Conservation (phyloP, 306 rosid genomes). For the Cucurbita argyrosperma region DNA sequence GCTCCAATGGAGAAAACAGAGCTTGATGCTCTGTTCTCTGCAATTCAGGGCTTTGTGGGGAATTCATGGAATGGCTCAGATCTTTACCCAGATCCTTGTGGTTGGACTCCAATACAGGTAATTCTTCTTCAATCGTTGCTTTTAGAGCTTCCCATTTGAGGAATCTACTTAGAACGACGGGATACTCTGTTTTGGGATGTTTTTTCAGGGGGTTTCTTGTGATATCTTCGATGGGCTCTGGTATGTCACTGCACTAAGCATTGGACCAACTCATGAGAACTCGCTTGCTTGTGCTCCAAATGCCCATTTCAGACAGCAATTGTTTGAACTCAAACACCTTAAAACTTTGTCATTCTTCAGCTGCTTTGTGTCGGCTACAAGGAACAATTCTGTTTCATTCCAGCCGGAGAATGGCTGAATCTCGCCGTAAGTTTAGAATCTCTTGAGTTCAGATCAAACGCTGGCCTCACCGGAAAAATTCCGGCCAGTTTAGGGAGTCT, state of each 20-base stretch:
- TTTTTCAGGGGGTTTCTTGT: slow-evolving; percentile 77
- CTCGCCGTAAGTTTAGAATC: slow-evolving; percentile 49
- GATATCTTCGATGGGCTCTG: slow-evolving; percentile 68
- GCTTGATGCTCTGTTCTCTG: slow-evolving; percentile 47
- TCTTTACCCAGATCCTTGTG: slow-evolving; percentile 99
- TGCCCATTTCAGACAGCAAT: slow-evolving; percentile 33
- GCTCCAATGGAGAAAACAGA: slow-evolving; percentile 81
- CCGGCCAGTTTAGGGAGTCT: slow-evolving; percentile 45
- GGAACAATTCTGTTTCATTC: slow-evolving; percentile 27
- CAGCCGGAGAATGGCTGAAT: slow-evolving; percentile 48
- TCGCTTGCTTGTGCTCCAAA: slow-evolving; percentile 45
- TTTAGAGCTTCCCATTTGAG: neutral
- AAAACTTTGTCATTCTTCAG: slow-evolving; percentile 54
- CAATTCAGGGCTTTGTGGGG: slow-evolving; percentile 92
- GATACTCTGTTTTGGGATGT: neutral
- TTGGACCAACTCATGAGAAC: slow-evolving; percentile 79
- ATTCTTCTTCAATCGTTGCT: neutral
- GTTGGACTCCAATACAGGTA: slow-evolving; percentile 97
- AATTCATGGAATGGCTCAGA: slow-evolving; percentile 88
- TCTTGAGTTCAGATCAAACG: slow-evolving; percentile 63
- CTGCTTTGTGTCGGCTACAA: slow-evolving; percentile 43
- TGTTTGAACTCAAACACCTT: slow-evolving; percentile 56
- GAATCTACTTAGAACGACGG: neutral
- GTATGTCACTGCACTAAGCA: slow-evolving; percentile 58
- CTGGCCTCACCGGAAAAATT: slow-evolving; percentile 44